Percentiles rank a stretch among this genome's conserved stretches.
Evolutionary conservation across 2,329 filamentous ascomycete genomes (phyloP).

Genomic region (Fusarium multiceps): DNA sequence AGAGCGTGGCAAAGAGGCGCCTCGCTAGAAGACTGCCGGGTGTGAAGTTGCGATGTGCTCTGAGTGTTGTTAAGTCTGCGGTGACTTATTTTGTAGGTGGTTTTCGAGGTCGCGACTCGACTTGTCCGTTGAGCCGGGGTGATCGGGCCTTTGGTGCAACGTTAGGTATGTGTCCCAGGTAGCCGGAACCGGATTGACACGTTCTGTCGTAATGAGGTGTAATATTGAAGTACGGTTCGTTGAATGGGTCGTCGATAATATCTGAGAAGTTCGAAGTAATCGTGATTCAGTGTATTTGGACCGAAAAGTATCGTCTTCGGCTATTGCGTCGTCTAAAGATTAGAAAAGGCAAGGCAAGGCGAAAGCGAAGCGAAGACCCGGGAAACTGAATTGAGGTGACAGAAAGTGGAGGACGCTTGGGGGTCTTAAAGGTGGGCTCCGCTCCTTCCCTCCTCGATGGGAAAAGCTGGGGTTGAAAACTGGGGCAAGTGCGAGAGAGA

Average conservation of each 20-base stretch:
- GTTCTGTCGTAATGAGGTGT: background rate
- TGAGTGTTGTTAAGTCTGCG: background rate
- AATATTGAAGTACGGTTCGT: background rate
- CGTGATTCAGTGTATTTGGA: too few species aligned
- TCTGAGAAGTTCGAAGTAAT: background rate
- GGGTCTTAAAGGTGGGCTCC: conserved; percentile 22
- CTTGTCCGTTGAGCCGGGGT: conserved; percentile 21
- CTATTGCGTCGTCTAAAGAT: conserved; percentile 22
- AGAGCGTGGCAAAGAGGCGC: conserved; percentile 34
- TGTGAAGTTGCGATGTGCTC: background rate
- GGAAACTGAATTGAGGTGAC: conserved; percentile 17
- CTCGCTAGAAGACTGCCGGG: conserved; percentile 35
- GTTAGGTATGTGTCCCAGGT: conserved; percentile 21
- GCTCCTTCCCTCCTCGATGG: background rate
- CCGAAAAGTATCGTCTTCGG: background rate
- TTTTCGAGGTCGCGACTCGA: background rate
- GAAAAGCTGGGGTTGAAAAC: conserved; percentile 40
- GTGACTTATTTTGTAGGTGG: background rate
- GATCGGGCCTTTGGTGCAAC: conserved; percentile 26
- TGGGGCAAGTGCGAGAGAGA: conserved; percentile 19
- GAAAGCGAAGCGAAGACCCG: conserved; percentile 6
- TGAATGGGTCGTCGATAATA: background rate
- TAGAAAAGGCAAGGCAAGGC: conserved; percentile 14
- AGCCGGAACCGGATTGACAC: conserved; percentile 12
- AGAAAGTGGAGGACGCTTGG: conserved; percentile 31